Evolutionary conservation across 2,329 filamentous ascomycete genomes (phyloP), one percentile per base, ranked within the genome.

Genomic region (Pestalotiopsis sp.): DNA sequence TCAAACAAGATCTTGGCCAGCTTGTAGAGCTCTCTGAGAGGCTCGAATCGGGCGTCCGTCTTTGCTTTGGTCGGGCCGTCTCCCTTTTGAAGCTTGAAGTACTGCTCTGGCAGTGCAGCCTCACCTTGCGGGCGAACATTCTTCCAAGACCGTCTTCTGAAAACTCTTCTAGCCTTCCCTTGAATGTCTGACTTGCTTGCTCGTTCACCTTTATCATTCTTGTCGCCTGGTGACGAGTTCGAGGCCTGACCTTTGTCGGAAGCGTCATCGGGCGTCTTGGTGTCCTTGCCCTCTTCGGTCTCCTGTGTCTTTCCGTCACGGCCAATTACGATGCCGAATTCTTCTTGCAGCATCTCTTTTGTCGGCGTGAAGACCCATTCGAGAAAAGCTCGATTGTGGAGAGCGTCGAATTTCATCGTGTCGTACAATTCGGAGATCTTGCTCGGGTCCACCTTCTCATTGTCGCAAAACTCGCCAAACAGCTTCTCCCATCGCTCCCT

Each of bases 371-470:
- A 99, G 0, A 98, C 92, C 93, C 96, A 98, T 80, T 99, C 96
- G 3, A 99, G 84, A 76, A 99, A 99, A 71, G 94, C 93, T 2
- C 96, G 91, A 77, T 99, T 99, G 81, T 99, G 97, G 14, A 99
- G 86, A 1, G 96, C 96, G 79, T 99, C 96, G 72, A 98, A 99
- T 80, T 99, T 99, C 96, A 99, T 98, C 23, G 95, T 98, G 80
- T 99, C 96, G 79, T 99, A 99, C 2, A 99, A 87, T 82, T 99
- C 96, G 4, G 94, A 98, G 71, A 99, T 95, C 83, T 99, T 99
- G 85, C 95, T 97, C 20, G 97, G 97, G 80, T 99, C 96, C 20
- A 98, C 94, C 83, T 99, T 99, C 76, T 99, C 96, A 1, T 93
- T 92, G 79, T 99, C 97, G 73, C 93, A 96, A 76, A 99, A 99